phyloP scores from a whole-genome alignment of 345 rosid genomes.

The Balakata baccata region DNA sequence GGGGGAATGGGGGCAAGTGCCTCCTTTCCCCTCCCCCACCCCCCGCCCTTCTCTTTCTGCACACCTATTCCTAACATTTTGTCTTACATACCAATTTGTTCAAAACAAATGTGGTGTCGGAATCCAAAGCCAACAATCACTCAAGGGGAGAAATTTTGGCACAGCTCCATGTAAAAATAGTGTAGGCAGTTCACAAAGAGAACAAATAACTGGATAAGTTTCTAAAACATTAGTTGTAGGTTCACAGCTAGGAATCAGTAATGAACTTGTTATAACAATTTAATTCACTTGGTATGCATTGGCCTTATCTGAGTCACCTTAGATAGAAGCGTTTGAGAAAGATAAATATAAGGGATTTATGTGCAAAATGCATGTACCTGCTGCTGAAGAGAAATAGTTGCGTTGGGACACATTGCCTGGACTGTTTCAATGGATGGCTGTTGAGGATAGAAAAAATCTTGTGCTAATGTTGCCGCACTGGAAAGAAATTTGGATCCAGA shows the following conservation, averaged over 20 bases:
- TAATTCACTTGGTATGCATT: background rate
- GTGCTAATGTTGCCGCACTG: slow-evolving; percentile 55
- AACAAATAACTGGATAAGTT: background rate
- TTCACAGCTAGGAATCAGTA: background rate
- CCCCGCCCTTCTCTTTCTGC: too few relatives aligned
- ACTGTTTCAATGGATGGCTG: slow-evolving; percentile 54
- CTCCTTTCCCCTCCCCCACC: too few relatives aligned
- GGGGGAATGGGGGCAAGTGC: too few relatives aligned
- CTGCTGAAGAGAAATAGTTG: slow-evolving; percentile 74
- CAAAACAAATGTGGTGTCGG: background rate
- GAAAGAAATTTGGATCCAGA: slow-evolving; percentile 67
- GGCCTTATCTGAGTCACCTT: background rate
- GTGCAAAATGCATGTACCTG: slow-evolving; percentile 51
- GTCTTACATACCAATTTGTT: background rate
- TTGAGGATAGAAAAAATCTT: slow-evolving; percentile 56
- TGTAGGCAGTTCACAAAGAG: background rate
- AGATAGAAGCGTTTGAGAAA: background rate
- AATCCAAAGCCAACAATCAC: background rate
- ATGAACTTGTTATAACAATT: background rate
- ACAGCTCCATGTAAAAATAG: background rate
- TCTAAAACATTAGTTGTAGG: background rate
- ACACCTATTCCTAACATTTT: background rate
- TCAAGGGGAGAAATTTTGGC: background rate
- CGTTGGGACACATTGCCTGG: slow-evolving; percentile 60
- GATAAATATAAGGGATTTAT: slow-evolving; percentile 3